Conservation (phyloP, 83 land plant genomes). For the Diphasiastrum complanatum region DNA sequence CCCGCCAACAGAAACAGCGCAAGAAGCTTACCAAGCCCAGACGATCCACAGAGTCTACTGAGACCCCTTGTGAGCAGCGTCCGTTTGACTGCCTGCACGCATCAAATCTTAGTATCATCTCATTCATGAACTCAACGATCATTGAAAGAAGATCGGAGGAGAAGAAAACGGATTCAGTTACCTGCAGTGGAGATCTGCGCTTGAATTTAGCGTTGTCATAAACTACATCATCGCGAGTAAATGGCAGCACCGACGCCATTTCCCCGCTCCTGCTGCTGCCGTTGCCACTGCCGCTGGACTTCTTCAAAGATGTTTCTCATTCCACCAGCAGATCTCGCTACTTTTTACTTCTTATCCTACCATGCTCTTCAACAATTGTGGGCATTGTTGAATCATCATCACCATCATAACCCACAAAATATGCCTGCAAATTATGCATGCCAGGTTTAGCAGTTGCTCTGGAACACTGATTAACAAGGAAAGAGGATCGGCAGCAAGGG, state of each 20-base stretch:
- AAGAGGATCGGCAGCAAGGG: no score
- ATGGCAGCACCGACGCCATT: constrained; percentile 27
- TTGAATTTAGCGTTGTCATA: constrained; percentile 85
- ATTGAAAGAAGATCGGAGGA: background rate
- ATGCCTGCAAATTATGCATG: no score
- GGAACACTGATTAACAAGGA: no score
- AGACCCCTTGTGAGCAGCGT: constrained; percentile 35
- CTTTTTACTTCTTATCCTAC: no score
- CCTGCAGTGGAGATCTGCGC: constrained; percentile 58
- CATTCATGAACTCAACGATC: background rate
- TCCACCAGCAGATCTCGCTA: no score
- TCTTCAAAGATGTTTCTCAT: no score
- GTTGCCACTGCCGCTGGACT: no score
- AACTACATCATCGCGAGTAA: constrained; percentile 14
- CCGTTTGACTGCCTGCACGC: constrained; percentile 48
- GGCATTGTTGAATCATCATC: no score
- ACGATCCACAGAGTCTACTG: constrained; percentile 44
- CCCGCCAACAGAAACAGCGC: constrained; percentile 29
- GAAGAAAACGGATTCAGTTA: constrained; percentile 24
- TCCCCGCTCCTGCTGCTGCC: constrained; percentile 6
- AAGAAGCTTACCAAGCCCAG: constrained; percentile 63
- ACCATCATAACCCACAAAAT: no score
- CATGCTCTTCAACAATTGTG: no score
- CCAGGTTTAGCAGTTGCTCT: no score
- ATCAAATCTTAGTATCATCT: background rate